phyloP scores from a whole-genome alignment of 1,139 yeast species.

The Sugiyamaella paludigena region DNA sequence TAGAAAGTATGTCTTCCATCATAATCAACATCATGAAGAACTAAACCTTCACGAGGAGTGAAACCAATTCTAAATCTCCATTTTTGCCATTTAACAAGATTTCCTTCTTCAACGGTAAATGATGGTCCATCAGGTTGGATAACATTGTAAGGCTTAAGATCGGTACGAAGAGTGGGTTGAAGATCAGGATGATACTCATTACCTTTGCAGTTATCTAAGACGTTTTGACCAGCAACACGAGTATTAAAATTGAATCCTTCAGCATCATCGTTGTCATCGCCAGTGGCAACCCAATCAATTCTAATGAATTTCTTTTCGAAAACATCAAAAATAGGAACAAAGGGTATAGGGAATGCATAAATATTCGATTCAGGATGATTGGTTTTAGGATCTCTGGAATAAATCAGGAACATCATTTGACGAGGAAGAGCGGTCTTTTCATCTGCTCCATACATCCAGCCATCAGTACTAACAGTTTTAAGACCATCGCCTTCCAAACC shows the following conservation, averaged over 20 bases:
- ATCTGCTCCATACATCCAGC: slow-evolving; percentile 90
- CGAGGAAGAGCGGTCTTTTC: slow-evolving; percentile 78
- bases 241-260: slow-evolving; percentile 35
- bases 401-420: slow-evolving; percentile 74
- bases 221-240: slow-evolving; percentile 59
- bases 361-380: slow-evolving; percentile 79
- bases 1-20: slow-evolving; percentile 81
- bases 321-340: slow-evolving; percentile 77
- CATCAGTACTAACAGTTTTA: slow-evolving; percentile 67
- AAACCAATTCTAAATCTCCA: slow-evolving; percentile 82
- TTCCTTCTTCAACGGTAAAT: slow-evolving; percentile 60
- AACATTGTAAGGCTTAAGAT: slow-evolving; percentile 72
- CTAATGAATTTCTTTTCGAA: slow-evolving; percentile 63
- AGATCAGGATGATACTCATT: slow-evolving; percentile 51
- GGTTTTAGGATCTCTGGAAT: slow-evolving; percentile 53
- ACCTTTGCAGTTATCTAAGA: slow-evolving; percentile 68
- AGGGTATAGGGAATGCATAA: slow-evolving; percentile 78
- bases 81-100: slow-evolving; percentile 74
- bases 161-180: slow-evolving; percentile 38
- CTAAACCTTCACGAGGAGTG: slow-evolving; percentile 82
- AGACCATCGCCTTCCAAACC: slow-evolving; percentile 51
- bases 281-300: slow-evolving; percentile 71
- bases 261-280: slow-evolving; percentile 54
- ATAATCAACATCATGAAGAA: slow-evolving; percentile 69
- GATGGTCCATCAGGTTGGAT: slow-evolving; percentile 88